These are phyloP conservation scores for Solanum arcanum DNA, from an alignment of 257 asterid species.

Conservation along the genomic window DNA sequence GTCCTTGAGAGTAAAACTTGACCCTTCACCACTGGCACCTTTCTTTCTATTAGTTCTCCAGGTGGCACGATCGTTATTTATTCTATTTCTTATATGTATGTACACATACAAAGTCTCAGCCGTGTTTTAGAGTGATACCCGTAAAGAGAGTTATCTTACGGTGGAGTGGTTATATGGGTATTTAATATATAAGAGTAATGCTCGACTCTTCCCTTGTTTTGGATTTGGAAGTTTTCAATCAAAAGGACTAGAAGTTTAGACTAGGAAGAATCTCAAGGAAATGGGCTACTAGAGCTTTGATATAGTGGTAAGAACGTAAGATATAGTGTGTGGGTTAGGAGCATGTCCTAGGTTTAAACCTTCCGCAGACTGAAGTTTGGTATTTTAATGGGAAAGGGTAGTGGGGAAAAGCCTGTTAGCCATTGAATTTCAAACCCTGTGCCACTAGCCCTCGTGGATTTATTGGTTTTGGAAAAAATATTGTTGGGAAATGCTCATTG, in stretches of 20 bases:
- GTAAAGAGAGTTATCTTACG: background rate
- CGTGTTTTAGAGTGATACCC: background rate
- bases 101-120: no score
- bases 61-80: background rate
- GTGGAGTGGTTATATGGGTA: background rate
- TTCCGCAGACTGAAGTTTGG: background rate
- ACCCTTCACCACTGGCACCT: background rate
- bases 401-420: background rate
- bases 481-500: background rate
- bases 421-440: background rate
- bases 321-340: background rate
- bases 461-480: background rate
- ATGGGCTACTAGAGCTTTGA: background rate
- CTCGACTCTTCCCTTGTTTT: background rate
- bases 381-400: background rate
- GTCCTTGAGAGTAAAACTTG: background rate
- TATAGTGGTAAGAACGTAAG: background rate
- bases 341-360: background rate
- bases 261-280: background rate
- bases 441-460: background rate
- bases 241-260: background rate
- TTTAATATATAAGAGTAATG: background rate
- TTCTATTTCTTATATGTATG: no score
- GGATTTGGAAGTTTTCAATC: background rate
- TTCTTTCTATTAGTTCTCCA: background rate